Evolutionary conservation across 768 basidiomycete genomes (phyloP).

Genomic region (Suillus sp.): DNA sequence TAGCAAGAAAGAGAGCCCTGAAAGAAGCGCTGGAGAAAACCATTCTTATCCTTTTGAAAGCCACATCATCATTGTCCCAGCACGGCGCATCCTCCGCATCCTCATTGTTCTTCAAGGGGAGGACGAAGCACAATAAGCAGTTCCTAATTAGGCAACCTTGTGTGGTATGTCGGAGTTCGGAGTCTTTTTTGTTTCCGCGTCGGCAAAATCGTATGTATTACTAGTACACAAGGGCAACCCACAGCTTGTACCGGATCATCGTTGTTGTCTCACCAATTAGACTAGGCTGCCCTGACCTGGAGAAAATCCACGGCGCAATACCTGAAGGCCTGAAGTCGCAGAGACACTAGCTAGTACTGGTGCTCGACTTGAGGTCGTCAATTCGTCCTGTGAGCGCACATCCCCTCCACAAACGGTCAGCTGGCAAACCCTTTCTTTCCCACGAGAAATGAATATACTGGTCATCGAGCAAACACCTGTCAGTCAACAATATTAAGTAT

Average conservation of each 20-base stretch:
- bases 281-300: too few species aligned
- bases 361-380: too few species aligned
- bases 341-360: too few species aligned
- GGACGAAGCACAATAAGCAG: conserved; percentile 29
- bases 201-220: not conserved
- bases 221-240: too few species aligned
- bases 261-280: not conserved
- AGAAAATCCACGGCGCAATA: not conserved
- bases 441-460: not conserved
- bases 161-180: not conserved
- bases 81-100: not conserved
- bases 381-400: not conserved
- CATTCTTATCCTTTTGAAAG: conserved; percentile 26
- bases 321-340: not conserved
- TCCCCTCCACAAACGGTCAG: too few species aligned
- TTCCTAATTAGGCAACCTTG: conserved; percentile 21
- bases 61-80: conserved; percentile 16
- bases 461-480: too few species aligned
- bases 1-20: conserved; percentile 16
- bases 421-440: not conserved
- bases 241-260: not conserved
- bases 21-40: conserved; percentile 10
- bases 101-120: conserved; percentile 30
- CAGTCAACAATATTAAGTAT: too few species aligned
- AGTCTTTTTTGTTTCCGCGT: conserved; percentile 4